Evolutionary conservation across 208 protist genomes (phyloP), one percentile per base, ranked within the genome.

Genomic region (Entamoeba moshkovskii): DNA sequence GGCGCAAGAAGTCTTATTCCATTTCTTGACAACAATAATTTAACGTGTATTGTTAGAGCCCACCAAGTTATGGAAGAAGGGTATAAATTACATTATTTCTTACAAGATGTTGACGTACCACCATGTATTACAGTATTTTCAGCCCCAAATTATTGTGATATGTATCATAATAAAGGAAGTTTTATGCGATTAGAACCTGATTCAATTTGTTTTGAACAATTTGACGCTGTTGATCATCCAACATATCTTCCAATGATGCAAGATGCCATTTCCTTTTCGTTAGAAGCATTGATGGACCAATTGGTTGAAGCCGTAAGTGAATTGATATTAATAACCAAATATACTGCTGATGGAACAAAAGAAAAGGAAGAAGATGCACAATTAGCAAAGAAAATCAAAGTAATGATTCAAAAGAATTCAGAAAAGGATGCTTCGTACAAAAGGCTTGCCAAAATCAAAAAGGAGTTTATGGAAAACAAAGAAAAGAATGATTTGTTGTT

Each of bases 121-220:
- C 38, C 38, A n/a, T 92, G 91, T 25, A 95, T 94, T 16, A 96
- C 95, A 13, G 59, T 96, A 29, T 96, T 95, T 93, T 94, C 91
- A 8, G 95, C 95, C 29, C 95, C 95, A 11, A 96, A 96, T 48
- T 96, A 96, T 49, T 93, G 52, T 25, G 96, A 96, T 25, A 48
- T 66, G 44, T 93, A 93, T 46, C 47, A 91, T 25, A 95, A 95
- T 46, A 92, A 73, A 46, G 94, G 45, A 6, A 44, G 42, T 4
- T 91, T 93, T 52, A 46, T 95, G 52, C 38, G 8, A 25, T 4
- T 94, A 4, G n/a, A 47, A 8, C 15, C 38, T 15, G 91, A 93
- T 2, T 52, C 33, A 18, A 92, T 93, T 22, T 45, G 45, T 33
- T 92, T 52, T 52, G 66, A 93, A 52, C 44, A 52, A 52, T 46